Evolutionary conservation across 1,284 basidiomycete species (phyloP), one percentile per base, ranked within the genome.

Genomic region (Tilletia walkeri): DNA sequence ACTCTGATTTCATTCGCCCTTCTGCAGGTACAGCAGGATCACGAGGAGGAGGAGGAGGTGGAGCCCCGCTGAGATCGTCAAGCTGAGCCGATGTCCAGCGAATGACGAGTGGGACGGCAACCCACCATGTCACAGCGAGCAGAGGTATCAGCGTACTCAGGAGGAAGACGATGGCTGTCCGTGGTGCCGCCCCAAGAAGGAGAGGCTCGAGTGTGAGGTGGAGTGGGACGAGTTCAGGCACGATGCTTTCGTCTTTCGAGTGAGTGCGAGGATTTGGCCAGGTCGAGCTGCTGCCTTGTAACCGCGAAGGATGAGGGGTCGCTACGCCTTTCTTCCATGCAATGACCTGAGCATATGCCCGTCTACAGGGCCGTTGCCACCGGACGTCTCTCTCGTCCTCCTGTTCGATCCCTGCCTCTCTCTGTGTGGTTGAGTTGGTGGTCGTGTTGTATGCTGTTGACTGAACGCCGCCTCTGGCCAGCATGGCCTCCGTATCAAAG

Each of bases 401-500:
- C 34, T 63, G 12, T 16, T n/a, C 30, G 34, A 2, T 18, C 36
- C 34, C 59, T 14, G 38, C 34, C 14, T n/a, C 10, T 20, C 30
- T 36, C 24, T 36, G n/a, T 18, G 20, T 53, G 50, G 18, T 6
- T 16, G 50, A 18, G 16, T 18, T 53, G 12, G 50, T n/a, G 6
- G 12, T 24, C 12, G 12, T 53, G 50, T n/a, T 7, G 6, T n/a
- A 7, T 24, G 20, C n/a, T 18, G 50, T 53, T 24, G 16, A n/a
- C 16, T 63, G 1, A 14, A 38, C 38, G 18, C 59, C 59, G 30
- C 59, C 59, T 38, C 34, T 18, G 7, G 30, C 59, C 3, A 63
- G 59, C 59, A 63, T 63, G 36, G 59, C 34, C 59, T 63, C 59
- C 4, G 59, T 63, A 39, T 63, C 59, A 36, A 63, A 63, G 30